Conservation (phyloP, 2,329 filamentous ascomycete species). For the Pseudocercospora pini-densiflorae region DNA sequence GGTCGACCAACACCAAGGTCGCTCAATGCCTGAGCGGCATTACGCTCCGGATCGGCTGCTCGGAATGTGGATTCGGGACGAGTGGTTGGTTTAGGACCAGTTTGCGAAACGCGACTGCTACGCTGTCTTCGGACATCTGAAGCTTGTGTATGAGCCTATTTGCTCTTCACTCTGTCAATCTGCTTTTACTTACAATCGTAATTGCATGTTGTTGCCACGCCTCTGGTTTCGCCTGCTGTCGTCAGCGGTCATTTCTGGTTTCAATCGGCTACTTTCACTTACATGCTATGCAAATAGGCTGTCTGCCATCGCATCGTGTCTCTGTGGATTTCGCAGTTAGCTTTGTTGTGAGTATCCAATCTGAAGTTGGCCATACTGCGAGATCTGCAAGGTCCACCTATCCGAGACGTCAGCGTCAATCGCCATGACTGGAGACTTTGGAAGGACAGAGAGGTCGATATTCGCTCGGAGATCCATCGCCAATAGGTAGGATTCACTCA, state of each 20-base stretch:
- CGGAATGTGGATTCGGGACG: conserved; percentile 6
- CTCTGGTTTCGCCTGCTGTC: conserved; percentile 23
- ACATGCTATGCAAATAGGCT: neutral
- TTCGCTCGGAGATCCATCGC: too few relatives aligned
- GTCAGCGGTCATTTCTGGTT: neutral
- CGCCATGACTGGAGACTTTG: too few relatives aligned
- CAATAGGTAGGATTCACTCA: neutral
- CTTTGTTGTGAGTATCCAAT: neutral
- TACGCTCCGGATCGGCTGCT: conserved; percentile 23
- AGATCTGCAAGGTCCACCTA: neutral
- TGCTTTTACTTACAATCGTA: conserved; percentile 22
- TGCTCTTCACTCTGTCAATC: neutral
- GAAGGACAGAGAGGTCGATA: too few relatives aligned
- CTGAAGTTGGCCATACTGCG: neutral
- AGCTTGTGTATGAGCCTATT: conserved; percentile 4
- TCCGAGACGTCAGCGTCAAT: neutral
- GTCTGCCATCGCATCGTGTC: neutral
- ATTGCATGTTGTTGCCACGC: conserved; percentile 25
- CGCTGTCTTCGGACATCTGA: conserved; percentile 27
- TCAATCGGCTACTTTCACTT: neutral
- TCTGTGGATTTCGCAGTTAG: neutral
- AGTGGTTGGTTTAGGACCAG: conserved; percentile 7
- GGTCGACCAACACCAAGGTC: conserved; percentile 23
- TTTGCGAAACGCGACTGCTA: conserved; percentile 9
- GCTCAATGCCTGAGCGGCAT: conserved; percentile 27